Conservation (phyloP, 805 yeast genomes). For the Kodamaea lidongshanica region DNA sequence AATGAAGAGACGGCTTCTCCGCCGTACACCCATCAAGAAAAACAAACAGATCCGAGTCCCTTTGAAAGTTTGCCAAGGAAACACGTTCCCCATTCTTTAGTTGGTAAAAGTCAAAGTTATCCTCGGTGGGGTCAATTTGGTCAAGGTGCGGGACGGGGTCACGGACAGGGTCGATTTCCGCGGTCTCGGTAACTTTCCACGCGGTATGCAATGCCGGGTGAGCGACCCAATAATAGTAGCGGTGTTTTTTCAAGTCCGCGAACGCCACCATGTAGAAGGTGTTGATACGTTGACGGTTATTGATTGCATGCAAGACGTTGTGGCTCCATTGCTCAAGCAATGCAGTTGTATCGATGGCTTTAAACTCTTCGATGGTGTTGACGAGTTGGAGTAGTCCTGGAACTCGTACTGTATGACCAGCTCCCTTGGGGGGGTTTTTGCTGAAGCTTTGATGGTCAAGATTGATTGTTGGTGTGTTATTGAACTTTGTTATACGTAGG, state of each 20-base stretch:
- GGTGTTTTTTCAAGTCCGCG: slow-evolving; percentile 85
- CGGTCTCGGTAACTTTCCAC: slow-evolving; percentile 45
- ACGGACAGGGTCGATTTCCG: too few species aligned
- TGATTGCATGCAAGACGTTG: slow-evolving; percentile 12
- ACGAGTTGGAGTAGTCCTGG: slow-evolving; percentile 42
- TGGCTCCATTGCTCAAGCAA: slow-evolving; percentile 42
- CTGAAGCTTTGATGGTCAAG: slow-evolving; percentile 29
- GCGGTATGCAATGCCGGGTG: slow-evolving; percentile 57
- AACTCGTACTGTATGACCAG: slow-evolving; percentile 10
- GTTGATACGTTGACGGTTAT: slow-evolving; percentile 5
- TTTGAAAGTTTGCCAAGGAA: too few species aligned
- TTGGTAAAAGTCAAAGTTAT: slow-evolving; percentile 1
- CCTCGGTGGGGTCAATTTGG: too few species aligned
- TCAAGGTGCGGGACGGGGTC: too few species aligned
- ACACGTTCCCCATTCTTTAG: background rate
- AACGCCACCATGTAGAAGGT: slow-evolving; percentile 47
- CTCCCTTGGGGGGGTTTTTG: slow-evolving; percentile 2
- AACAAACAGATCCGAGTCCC: slow-evolving; percentile 19
- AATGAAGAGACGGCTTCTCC: slow-evolving; percentile 42
- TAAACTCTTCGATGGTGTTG: slow-evolving; percentile 85
- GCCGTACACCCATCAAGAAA: slow-evolving; percentile 30
- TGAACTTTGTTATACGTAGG: slow-evolving; percentile 27
- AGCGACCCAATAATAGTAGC: slow-evolving; percentile 85
- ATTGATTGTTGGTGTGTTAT: slow-evolving; percentile 29
- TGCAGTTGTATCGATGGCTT: slow-evolving; percentile 53